Percentiles rank a stretch among this genome's conserved stretches.
phyloP scores from a whole-genome alignment of 2,329 filamentous ascomycete species.

The Ascochyta fabae region DNA sequence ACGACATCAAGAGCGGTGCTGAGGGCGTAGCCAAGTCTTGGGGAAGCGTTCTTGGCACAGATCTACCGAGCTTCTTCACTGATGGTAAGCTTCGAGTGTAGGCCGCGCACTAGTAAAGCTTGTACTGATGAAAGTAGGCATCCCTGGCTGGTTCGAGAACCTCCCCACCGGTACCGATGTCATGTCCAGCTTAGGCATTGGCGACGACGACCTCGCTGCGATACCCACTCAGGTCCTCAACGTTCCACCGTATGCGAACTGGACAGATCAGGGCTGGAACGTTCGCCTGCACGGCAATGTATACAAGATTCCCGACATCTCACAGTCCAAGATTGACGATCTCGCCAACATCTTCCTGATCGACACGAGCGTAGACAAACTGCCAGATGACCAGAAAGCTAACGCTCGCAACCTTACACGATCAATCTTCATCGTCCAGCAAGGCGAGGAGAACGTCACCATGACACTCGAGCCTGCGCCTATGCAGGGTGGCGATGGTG shows the following conservation, averaged over 20 bases:
- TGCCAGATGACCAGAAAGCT: conserved; percentile 65
- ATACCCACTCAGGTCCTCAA: conserved; percentile 75
- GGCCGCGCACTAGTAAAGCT: conserved; percentile 23
- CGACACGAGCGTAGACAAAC: conserved; percentile 65
- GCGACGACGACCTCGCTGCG: conserved; percentile 64
- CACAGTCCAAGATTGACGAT: conserved; percentile 67
- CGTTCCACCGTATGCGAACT: conserved; percentile 72
- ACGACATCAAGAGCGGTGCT: conserved; percentile 42
- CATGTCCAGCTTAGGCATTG: conserved; percentile 66
- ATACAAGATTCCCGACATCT: conserved; percentile 78
- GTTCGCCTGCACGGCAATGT: conserved; percentile 79
- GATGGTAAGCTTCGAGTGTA: conserved; percentile 33
- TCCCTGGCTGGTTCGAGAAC: conserved; percentile 69
- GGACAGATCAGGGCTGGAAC: conserved; percentile 79
- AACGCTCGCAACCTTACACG: conserved; percentile 77
- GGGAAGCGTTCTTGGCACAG: conserved; percentile 43
- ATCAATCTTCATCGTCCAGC: conserved; percentile 77
- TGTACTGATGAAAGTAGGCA: conserved; percentile 46
- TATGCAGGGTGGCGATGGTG: conserved; percentile 60
- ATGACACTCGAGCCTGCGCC: conserved; percentile 67
- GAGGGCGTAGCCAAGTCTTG: conserved; percentile 39
- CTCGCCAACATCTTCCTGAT: conserved; percentile 75
- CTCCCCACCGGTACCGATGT: conserved; percentile 69
- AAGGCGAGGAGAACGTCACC: conserved; percentile 67
- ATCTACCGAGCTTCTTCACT: conserved; percentile 47